Base-by-base conservation (phyloP, 2,329 filamentous ascomycete species). In the Cladosporium sp. region DNA sequence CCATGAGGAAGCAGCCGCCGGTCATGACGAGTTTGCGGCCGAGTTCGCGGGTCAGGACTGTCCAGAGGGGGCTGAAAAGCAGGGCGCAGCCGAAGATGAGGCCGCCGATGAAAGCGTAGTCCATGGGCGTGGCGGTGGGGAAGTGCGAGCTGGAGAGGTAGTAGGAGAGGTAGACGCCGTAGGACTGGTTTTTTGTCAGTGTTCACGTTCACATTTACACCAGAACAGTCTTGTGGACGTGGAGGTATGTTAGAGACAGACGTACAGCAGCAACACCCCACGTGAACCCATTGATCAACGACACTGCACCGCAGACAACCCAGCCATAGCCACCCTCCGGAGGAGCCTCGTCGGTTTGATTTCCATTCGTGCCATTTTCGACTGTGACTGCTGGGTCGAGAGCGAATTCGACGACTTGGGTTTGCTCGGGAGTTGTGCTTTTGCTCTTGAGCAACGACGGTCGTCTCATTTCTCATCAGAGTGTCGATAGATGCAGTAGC, bases 111-210 rank as follows among this genome's bases (percentile, higher is more conserved):
- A 80, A 75, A 4, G 78, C 79, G 68, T 77, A 81, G 67, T 80
- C 76, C 59, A 79, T 70, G 0, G 75, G 58, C 0, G 70, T 72
- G 16, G 79, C 76, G 18, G 70, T 70, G 0, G 75, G 74, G 63
- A 79, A 81, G 10, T 73, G 72, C 11, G 75, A 63, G 39, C 75
- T 70, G 5, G 72, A 66, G 18, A 82, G 73, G 66, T 81, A 83
- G 65, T 81, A 77, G 10, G 79, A 76, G 0, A 83, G 76, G 67
- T 81, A 82, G 16, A 83, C 76, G 43, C 79, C 79, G 65, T 79
- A 82, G 16, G 57, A 59, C 63, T 59, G 32, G 18, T 18, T 8
- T 28, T 32, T 16, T 36, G 28, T 28, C 28, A 32, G 25, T 11
- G 7, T 58, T 43, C 16, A 25, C 21, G 6, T 11, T 16, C 16